phyloP scores from a whole-genome alignment of 2,329 filamentous ascomycete species.

The Diaporthe caulivora region DNA sequence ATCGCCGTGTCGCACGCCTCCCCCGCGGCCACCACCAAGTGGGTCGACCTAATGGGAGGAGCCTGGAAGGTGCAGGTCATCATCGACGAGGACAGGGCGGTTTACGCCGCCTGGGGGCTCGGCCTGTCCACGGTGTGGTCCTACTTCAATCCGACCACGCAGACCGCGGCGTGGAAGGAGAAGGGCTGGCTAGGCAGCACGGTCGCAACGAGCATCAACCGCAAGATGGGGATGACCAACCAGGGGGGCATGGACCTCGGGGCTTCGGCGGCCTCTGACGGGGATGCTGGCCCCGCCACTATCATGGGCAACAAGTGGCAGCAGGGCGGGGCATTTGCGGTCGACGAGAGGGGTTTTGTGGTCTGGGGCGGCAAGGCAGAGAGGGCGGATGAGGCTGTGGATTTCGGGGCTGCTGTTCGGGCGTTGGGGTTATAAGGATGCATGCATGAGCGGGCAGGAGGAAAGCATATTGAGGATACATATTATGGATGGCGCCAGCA shows the following conservation, averaged over 20 bases:
- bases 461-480: background rate
- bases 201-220: slow-evolving; percentile 61
- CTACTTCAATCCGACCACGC: slow-evolving; percentile 66
- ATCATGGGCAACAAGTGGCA: slow-evolving; percentile 69
- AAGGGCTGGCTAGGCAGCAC: slow-evolving; percentile 66
- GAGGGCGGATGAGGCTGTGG: slow-evolving; percentile 64
- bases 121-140: slow-evolving; percentile 64
- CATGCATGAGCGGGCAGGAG: background rate
- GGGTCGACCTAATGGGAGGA: slow-evolving; percentile 69
- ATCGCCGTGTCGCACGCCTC: slow-evolving; percentile 72
- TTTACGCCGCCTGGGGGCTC: slow-evolving; percentile 72
- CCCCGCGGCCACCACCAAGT: slow-evolving; percentile 65
- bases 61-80: slow-evolving; percentile 68
- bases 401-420: slow-evolving; percentile 62
- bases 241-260: slow-evolving; percentile 21
- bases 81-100: slow-evolving; percentile 66
- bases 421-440: slow-evolving; percentile 49
- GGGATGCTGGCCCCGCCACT: slow-evolving; percentile 29
- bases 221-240: slow-evolving; percentile 33
- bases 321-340: slow-evolving; percentile 64
- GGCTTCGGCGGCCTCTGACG: slow-evolving; percentile 53
- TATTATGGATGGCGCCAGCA: background rate
- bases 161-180: slow-evolving; percentile 65
- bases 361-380: slow-evolving; percentile 63
- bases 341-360: slow-evolving; percentile 62